Percentiles rank a stretch among this genome's conserved stretches.
Conservation (phyloP, 768 basidiomycete species). For the Phylloporus sp. region DNA sequence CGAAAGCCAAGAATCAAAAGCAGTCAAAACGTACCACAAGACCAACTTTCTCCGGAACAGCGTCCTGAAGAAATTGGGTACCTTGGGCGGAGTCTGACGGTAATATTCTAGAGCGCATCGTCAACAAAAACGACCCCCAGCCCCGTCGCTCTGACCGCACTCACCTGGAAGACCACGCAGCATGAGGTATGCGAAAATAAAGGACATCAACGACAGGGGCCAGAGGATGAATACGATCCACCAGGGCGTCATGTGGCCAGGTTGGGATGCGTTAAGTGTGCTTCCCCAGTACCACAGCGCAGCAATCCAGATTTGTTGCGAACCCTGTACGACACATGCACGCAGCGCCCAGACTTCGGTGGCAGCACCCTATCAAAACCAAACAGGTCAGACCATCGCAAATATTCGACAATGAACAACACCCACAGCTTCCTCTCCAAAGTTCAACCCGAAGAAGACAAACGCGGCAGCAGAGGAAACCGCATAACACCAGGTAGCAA, state of each 20-base stretch:
- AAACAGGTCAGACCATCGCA: conserved; percentile 5
- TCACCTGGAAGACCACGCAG: conserved; percentile 80
- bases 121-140: neutral
- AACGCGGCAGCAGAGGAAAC: conserved; percentile 91
- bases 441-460: conserved; percentile 91
- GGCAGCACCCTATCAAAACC: conserved; percentile 66
- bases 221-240: conserved; percentile 79
- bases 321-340: conserved; percentile 90
- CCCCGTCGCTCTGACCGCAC: conserved; percentile 15
- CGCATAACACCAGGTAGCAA: conserved; percentile 89
- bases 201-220: conserved; percentile 73
- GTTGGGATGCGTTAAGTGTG: conserved; percentile 53
- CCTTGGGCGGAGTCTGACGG: conserved; percentile 89
- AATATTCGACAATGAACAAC: conserved; percentile 19
- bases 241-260: conserved; percentile 65
- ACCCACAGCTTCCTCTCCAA: conserved; percentile 87
- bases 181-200: conserved; percentile 79
- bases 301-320: conserved; percentile 94
- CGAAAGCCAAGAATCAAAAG: neutral
- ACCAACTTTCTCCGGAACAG: conserved; percentile 89
- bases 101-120: conserved; percentile 60
- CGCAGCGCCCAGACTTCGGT: conserved; percentile 92
- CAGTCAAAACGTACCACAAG: conserved; percentile 50
- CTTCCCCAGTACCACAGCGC: conserved; percentile 96
- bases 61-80: conserved; percentile 87